phyloP scores from a whole-genome alignment of 2,329 filamentous ascomycete species.

The Colletotrichum trifolii region DNA sequence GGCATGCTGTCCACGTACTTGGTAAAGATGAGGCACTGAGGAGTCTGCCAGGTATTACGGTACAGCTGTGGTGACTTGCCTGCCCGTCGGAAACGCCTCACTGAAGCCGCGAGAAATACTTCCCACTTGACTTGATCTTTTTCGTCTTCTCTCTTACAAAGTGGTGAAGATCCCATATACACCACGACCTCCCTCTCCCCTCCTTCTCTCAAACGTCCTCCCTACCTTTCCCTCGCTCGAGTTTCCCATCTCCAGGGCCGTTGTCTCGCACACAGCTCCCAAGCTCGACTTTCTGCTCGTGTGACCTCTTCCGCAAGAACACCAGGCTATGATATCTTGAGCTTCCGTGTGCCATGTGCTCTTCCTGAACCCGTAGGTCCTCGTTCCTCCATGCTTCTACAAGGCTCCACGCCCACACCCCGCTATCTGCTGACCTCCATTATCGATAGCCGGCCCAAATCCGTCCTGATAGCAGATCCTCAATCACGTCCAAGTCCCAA shows the following conservation, averaged over 20 bases:
- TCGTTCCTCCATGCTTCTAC: slow-evolving; percentile 26
- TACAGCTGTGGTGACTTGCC: too few species aligned
- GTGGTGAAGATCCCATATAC: too few species aligned
- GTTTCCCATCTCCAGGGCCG: neutral
- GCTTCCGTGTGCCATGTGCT: slow-evolving; percentile 35
- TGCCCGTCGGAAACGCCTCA: too few species aligned
- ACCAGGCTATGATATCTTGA: slow-evolving; percentile 32
- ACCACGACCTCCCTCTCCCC: neutral
- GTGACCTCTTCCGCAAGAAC: slow-evolving; percentile 22
- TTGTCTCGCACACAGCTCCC: too few species aligned
- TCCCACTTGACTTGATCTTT: slow-evolving; percentile 11
- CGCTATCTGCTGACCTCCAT: slow-evolving; percentile 35
- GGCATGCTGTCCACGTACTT: too few species aligned
- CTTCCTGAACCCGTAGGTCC: slow-evolving; percentile 28
- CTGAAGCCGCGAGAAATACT: neutral
- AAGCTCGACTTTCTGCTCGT: slow-evolving; percentile 13
- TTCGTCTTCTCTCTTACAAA: neutral
- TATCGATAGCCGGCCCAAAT: slow-evolving; percentile 34
- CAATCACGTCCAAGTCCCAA: slow-evolving; percentile 5
- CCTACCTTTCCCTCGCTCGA: neutral
- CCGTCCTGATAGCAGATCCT: slow-evolving; percentile 33
- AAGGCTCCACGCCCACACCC: slow-evolving; percentile 28
- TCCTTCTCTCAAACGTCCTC: neutral
- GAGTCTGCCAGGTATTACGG: too few species aligned
- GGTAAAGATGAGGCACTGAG: too few species aligned